Conservation (phyloP, 176 grass and related monocot genomes). For the Oropetium thomaeum region DNA sequence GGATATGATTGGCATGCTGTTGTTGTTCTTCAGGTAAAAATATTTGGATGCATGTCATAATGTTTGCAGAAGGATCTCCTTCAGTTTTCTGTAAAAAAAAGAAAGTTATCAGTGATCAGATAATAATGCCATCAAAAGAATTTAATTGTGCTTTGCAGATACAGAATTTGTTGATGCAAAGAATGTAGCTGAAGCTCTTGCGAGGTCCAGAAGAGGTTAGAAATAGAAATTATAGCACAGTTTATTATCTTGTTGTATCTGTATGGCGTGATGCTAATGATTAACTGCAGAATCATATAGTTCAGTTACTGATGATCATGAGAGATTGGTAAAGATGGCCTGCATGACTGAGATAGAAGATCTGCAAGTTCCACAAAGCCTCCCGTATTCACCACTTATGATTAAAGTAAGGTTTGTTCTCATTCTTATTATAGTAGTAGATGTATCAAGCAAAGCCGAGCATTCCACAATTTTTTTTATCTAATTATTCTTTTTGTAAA, state of each 20-base stretch:
- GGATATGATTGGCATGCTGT: no score
- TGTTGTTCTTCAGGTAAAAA: neutral
- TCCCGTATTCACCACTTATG: slow-evolving; percentile 66
- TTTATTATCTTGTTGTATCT: slow-evolving; percentile 6
- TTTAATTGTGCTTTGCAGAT: slow-evolving; percentile 46
- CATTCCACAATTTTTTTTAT: slow-evolving; percentile 6
- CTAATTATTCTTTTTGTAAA: slow-evolving; percentile 23
- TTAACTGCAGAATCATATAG: slow-evolving; percentile 59
- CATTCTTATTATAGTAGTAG: slow-evolving; percentile 13
- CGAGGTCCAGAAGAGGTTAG: slow-evolving; percentile 72
- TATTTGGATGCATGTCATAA: slow-evolving; percentile 17
- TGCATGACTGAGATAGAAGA: slow-evolving; percentile 91
- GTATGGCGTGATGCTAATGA: neutral
- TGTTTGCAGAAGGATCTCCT: no score
- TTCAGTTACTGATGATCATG: slow-evolving; percentile 56
- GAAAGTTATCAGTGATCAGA: slow-evolving; percentile 4
- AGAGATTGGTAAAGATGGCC: slow-evolving; percentile 56
- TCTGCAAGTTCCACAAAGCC: slow-evolving; percentile 57
- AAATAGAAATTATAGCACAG: slow-evolving; percentile 8
- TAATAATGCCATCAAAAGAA: neutral
- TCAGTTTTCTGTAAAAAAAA: no score
- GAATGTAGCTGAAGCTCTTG: slow-evolving; percentile 84
- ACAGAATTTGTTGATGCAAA: slow-evolving; percentile 67
- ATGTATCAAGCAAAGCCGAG: neutral
- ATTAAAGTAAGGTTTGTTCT: slow-evolving; percentile 58